These are phyloP conservation scores for Pogostemon cablin DNA, from an alignment of 257 asterid genomes.

Conservation along the genomic window DNA sequence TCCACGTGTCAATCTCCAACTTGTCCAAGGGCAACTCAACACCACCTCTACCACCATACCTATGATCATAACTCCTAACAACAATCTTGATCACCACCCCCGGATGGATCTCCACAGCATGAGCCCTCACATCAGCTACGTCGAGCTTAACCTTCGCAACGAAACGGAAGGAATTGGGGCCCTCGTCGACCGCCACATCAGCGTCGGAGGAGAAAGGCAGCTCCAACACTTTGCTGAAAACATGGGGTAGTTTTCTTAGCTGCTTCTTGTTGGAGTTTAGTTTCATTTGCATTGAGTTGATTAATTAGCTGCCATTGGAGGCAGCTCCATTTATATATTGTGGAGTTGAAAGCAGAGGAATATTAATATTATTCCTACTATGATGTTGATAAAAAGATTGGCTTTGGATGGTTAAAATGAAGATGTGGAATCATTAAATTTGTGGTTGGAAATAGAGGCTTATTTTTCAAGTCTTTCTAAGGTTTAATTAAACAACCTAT, in stretches of 20 bases:
- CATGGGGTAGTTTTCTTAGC: slow-evolving; percentile 72
- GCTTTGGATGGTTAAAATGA: slow-evolving; percentile 35
- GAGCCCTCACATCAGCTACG: slow-evolving; percentile 42
- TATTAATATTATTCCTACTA: slow-evolving; percentile 36
- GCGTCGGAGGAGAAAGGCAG: slow-evolving; percentile 67
- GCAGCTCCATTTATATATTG: neutral
- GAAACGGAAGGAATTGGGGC: slow-evolving; percentile 54
- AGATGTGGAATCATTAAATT: slow-evolving; percentile 36
- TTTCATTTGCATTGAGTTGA: slow-evolving; percentile 24
- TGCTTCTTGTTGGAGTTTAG: slow-evolving; percentile 39
- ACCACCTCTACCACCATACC: neutral
- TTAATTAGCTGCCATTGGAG: slow-evolving; percentile 1
- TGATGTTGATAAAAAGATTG: slow-evolving; percentile 35
- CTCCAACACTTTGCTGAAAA: slow-evolving; percentile 67
- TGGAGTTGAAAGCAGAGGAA: slow-evolving; percentile 34
- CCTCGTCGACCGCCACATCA: slow-evolving; percentile 63
- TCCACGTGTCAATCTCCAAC: slow-evolving; percentile 63
- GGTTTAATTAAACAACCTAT: slow-evolving; percentile 11
- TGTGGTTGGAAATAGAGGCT: slow-evolving; percentile 35
- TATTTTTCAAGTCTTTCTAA: slow-evolving; percentile 27
- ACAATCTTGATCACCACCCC: slow-evolving; percentile 73
- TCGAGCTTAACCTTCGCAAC: slow-evolving; percentile 28
- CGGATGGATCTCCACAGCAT: slow-evolving; percentile 69
- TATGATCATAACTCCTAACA: slow-evolving; percentile 41
- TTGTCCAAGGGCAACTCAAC: slow-evolving; percentile 49